Evolutionary conservation across 1,139 yeast species (phyloP), one percentile per base, ranked within the genome.

Genomic region (Saccharomyces hybrid): DNA sequence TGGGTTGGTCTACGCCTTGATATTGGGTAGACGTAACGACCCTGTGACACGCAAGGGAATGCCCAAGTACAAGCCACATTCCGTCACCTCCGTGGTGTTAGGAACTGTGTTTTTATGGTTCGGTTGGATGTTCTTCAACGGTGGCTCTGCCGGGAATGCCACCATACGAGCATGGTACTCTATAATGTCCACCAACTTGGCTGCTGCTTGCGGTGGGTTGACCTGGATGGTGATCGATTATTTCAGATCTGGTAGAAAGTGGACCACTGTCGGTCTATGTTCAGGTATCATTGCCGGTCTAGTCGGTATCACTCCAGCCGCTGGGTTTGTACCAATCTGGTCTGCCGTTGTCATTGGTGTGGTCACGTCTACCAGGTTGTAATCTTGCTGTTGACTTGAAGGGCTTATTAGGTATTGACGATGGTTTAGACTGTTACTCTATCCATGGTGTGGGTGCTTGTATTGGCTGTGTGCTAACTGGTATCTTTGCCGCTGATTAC

Each of bases 101-200:
- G 99, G 98, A 55, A 90, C 97, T 25, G 84, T 88, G 4, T 88
- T 93, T 76, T 81, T 91, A 65, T 91, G 97, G 96, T 89, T 91
- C 66, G 98, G 98, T 48, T 91, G 99, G 98, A 89, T 88, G 67
- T 97, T 97, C 52, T 91, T 91, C 81, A 91, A 93, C 77, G 96
- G 96, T 72, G 97, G 98, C 64, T 88, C 96, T 50, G 88, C 96
- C 54, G 96, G 96, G 71, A 86, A 88, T 70, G 86, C 96, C 47
- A 73, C 91, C 58, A 83, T 91, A 70, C 85, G 97, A 74, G 90
- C 96, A 55, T 88, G 89, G 87, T 89, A 90, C 76, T 96, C 96
- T 31, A 82, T 88, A 70, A 88, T 87, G 66, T 89, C 88, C 79
- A 89, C 98, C 67, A 89, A 91, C 73, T 69, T 91, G 63, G 96